Evolutionary conservation across 2,329 filamentous ascomycete genomes (phyloP).

Genomic region (Trichoderma sp.): DNA sequence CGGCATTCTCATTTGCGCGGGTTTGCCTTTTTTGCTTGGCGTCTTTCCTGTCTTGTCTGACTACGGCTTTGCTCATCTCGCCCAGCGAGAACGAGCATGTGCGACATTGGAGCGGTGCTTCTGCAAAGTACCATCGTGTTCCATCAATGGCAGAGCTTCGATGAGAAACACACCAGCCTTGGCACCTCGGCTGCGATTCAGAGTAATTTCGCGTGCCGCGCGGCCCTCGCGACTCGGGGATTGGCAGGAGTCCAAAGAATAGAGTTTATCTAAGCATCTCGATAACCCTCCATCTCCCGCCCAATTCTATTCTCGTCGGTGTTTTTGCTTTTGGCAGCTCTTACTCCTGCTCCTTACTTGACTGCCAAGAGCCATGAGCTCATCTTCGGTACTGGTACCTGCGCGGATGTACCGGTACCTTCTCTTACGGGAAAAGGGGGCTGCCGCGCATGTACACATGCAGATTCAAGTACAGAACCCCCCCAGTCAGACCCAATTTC

Average conservation of each 20-base stretch:
- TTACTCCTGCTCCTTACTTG: background rate
- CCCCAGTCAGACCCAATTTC: background rate
- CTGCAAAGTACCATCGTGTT: background rate
- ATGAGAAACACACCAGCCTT: conserved; percentile 13
- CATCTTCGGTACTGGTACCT: background rate
- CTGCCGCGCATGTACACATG: background rate
- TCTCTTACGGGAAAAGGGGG: background rate
- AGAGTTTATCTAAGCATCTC: conserved; percentile 8
- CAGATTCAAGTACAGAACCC: background rate
- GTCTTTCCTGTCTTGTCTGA: background rate
- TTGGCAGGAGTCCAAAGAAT: background rate
- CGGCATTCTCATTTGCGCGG: background rate
- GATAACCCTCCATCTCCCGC: background rate
- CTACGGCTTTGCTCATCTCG: background rate
- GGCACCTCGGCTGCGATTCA: conserved; percentile 14
- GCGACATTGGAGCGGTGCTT: background rate
- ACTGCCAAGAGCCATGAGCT: background rate
- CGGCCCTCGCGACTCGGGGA: background rate
- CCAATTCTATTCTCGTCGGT: background rate
- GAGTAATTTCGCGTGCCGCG: conserved; percentile 14
- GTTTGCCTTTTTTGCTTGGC: background rate
- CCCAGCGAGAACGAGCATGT: background rate
- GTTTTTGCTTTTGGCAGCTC: background rate
- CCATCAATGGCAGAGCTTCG: background rate
- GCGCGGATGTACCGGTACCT: background rate